Percentiles rank a stretch among this genome's conserved stretches.
Evolutionary conservation across 768 basidiomycete genomes (phyloP).

Genomic region (Phlebiopsis flavidoalba): DNA sequence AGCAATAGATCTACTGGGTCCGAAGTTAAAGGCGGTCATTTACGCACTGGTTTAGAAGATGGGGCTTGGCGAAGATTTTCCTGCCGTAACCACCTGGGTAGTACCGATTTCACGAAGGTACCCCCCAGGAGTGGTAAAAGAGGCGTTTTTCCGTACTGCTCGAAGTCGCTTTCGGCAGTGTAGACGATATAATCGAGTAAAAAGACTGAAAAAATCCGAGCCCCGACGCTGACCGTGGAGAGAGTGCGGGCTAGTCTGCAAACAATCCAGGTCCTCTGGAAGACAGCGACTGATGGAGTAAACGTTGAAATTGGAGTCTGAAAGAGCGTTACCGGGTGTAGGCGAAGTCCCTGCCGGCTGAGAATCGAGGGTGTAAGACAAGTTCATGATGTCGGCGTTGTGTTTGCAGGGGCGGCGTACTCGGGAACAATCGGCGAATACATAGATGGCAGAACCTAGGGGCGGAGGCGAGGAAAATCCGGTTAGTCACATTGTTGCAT

Average conservation of each 20-base stretch:
- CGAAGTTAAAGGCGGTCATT: constrained; percentile 30
- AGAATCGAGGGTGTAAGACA: constrained; percentile 41
- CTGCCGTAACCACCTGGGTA: constrained; percentile 17
- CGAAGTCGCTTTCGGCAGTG: constrained; percentile 20
- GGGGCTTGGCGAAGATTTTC: constrained; percentile 19
- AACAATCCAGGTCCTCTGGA: constrained; percentile 27
- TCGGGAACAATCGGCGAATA: constrained; percentile 39
- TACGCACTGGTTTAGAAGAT: constrained; percentile 29
- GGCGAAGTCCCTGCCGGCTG: constrained; percentile 23
- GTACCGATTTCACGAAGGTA: background rate
- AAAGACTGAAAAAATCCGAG: constrained; percentile 41
- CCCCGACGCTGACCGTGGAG: constrained; percentile 39
- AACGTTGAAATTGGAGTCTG: background rate
- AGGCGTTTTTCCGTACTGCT: background rate
- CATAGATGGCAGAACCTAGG: constrained; percentile 45
- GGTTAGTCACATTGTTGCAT: constrained; percentile 3
- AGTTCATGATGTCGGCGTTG: constrained; percentile 36
- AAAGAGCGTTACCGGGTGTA: constrained; percentile 20
- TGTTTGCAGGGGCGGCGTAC: constrained; percentile 18
- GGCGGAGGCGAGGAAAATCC: constrained; percentile 7
- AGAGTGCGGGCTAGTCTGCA: constrained; percentile 36
- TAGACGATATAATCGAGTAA: constrained; percentile 45
- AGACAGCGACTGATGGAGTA: constrained; percentile 26
- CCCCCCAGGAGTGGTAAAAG: constrained; percentile 7
- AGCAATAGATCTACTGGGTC: constrained; percentile 20